phyloP scores from a whole-genome alignment of 1,284 basidiomycete species.

The Peniophora sp. region DNA sequence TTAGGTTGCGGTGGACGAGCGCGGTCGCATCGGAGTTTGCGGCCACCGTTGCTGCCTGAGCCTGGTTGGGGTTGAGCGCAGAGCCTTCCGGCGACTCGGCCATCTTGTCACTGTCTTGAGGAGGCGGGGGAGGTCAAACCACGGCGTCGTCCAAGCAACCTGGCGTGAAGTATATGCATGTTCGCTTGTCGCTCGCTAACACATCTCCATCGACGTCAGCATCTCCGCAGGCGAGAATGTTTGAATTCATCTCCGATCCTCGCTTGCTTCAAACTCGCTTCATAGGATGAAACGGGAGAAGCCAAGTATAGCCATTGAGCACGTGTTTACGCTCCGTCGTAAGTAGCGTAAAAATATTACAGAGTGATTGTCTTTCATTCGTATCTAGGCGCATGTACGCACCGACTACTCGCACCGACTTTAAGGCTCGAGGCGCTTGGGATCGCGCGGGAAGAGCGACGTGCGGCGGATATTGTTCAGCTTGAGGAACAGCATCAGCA shows the following conservation, averaged over 20 bases:
- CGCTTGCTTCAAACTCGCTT: no score
- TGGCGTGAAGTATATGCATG: neutral
- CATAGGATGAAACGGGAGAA: no score
- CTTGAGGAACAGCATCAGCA: slow-evolving; percentile 93
- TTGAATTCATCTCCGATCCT: no score
- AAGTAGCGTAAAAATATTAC: neutral
- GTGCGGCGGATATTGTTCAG: slow-evolving; percentile 93
- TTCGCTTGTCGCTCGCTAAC: neutral
- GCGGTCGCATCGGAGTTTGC: neutral
- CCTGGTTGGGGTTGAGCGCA: slow-evolving; percentile 4
- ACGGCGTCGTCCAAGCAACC: neutral
- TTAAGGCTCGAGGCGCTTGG: slow-evolving; percentile 73
- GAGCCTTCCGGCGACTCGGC: neutral
- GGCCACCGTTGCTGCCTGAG: neutral
- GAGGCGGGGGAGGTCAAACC: slow-evolving; percentile 1
- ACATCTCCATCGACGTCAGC: no score
- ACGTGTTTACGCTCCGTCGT: no score
- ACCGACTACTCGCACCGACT: slow-evolving; percentile 5
- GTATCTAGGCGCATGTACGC: slow-evolving; percentile 17
- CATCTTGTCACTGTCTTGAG: slow-evolving; percentile 5
- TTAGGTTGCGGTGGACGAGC: slow-evolving; percentile 16
- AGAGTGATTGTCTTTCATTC: neutral
- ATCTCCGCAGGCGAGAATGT: no score
- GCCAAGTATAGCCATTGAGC: no score
- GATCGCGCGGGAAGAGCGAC: slow-evolving; percentile 93